A percentile compares a stretch with the other conserved stretches of the same genome.
phyloP scores from a whole-genome alignment of 2,329 filamentous ascomycete genomes.

The Calonectria pseudoturangicola region DNA sequence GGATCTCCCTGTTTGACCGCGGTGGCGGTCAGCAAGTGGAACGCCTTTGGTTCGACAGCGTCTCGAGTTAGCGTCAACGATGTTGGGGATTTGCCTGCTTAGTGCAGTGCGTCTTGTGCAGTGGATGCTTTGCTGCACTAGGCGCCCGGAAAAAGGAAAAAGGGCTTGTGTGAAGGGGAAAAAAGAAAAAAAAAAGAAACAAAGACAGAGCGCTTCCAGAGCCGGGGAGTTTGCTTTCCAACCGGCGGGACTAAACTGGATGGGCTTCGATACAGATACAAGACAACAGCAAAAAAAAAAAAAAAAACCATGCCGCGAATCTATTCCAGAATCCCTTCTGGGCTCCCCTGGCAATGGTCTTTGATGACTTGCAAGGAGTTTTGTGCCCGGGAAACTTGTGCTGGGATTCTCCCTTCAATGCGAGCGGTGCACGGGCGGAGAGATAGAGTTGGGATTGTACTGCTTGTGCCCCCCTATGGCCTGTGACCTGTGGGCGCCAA shows the following conservation, averaged over 20 bases:
- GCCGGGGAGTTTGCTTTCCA: slow-evolving; percentile 32
- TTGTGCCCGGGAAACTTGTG: slow-evolving; percentile 12
- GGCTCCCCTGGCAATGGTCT: slow-evolving; percentile 6
- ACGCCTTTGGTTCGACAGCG: slow-evolving; percentile 35
- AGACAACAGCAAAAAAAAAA: slow-evolving; percentile 20
- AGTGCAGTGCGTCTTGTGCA: slow-evolving; percentile 27
- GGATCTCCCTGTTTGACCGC: slow-evolving; percentile 12
- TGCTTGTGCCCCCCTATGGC: slow-evolving; percentile 3
- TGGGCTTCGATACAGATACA: slow-evolving; percentile 7
- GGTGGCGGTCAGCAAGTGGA: slow-evolving; percentile 44
- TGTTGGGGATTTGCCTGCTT: slow-evolving; percentile 35
- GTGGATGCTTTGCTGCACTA: slow-evolving; percentile 29
- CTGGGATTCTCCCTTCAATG: slow-evolving; percentile 23
- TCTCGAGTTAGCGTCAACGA: slow-evolving; percentile 31
- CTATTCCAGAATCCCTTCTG: slow-evolving; percentile 21
- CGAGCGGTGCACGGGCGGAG: slow-evolving; percentile 16
- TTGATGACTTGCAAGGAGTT: slow-evolving; percentile 20
- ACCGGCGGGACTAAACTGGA: slow-evolving; percentile 15
- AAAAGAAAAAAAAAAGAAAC: slow-evolving; percentile 43
- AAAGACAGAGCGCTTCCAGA: slow-evolving; percentile 35
- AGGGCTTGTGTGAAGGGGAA: slow-evolving; percentile 24
- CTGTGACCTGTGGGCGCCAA: slow-evolving; percentile 16
- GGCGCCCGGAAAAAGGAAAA: slow-evolving; percentile 27
- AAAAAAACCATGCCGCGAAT: slow-evolving; percentile 7
- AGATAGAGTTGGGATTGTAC: slow-evolving; percentile 17